Evolutionary conservation across 257 asterid genomes (phyloP), one percentile per base, ranked within the genome.

Genomic region (Cordia subcordata): DNA sequence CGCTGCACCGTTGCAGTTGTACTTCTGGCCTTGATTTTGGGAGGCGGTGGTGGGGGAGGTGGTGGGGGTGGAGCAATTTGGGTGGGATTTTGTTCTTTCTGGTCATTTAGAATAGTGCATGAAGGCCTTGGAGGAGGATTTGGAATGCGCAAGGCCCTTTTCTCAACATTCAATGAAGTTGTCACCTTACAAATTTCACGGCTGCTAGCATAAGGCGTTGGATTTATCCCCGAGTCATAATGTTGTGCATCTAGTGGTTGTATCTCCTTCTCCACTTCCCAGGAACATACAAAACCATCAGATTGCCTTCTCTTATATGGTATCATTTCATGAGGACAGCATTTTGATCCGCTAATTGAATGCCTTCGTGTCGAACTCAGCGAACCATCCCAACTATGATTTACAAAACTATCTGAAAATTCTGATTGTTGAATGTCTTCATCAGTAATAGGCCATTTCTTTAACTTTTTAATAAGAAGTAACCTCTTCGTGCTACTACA

Each of bases 101-200:
- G 64, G 10, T 21, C 68, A 38, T 45, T 61, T 22, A 61, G 40
- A 71, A 78, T 63, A 19, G 73, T 40, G 66, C 65, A 79, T 10
- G 93, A 87, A 63, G 97, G 95, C 68, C 91, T 81, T 0, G 98
- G 98, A 73, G 98, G 98, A 37, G 98, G 95, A 55, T 78, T 90
- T 11, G 98, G 95, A 51, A 90, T 64, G 13, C 98, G 74, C 60
- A 90, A 55, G 17, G 90, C 87, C 68, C 95, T 72, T 64, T 75
- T 85, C 72, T 87, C 89, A 11, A 87, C 80, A 67, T 80, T 94
- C 55, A 82, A 68, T 20, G 88, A 76, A 75, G 81, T 75, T 11
- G 82, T 69, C 45, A 80, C 56, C 63, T 74, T 77, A 68, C 76
- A 68, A 38, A 74, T 69, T 58, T 85, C 86, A n/a, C 67, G 79